These are phyloP conservation scores for Verticillium isaacii DNA, from an alignment of 2,329 filamentous ascomycete species.

Conservation along the genomic window DNA sequence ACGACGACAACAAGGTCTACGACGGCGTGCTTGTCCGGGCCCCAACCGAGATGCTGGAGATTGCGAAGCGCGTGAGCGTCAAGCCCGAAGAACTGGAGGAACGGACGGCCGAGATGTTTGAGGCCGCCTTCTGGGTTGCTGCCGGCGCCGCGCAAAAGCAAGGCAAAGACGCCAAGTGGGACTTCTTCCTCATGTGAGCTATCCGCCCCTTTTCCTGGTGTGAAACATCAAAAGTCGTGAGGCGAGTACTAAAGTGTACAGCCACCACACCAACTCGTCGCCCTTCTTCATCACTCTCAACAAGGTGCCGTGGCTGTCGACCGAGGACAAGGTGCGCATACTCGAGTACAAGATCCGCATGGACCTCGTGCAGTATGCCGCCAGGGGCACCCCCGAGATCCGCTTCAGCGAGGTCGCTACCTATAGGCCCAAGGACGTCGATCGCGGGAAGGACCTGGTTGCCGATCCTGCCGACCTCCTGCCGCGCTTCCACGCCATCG, in stretches of 20 bases:
- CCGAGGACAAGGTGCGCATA: conserved; percentile 59
- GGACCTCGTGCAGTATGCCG: conserved; percentile 71
- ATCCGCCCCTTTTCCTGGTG: background rate
- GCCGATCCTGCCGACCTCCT: conserved; percentile 44
- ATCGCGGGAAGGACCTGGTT: conserved; percentile 30
- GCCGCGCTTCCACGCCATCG: conserved; percentile 33
- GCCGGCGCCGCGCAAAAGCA: conserved; percentile 56
- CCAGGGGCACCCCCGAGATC: conserved; percentile 58
- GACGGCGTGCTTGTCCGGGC: conserved; percentile 65
- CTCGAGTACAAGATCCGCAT: conserved; percentile 78
- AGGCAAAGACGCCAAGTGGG: conserved; percentile 65
- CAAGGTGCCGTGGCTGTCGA: conserved; percentile 54
- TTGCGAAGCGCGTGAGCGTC: conserved; percentile 57
- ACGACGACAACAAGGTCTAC: conserved; percentile 58
- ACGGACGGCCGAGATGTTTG: conserved; percentile 60
- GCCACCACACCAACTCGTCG: conserved; percentile 68
- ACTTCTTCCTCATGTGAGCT: conserved; percentile 67
- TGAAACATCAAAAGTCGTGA: background rate
- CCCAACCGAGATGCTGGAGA: conserved; percentile 55
- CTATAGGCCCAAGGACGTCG: conserved; percentile 49
- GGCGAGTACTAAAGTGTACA: conserved; percentile 24
- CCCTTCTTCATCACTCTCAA: conserved; percentile 73
- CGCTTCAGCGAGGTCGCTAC: conserved; percentile 50
- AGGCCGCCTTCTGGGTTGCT: conserved; percentile 49
- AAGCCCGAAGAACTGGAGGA: conserved; percentile 51